Evolutionary conservation across 2,329 filamentous ascomycete genomes (phyloP).

Genomic region (Aurifilum marmelostoma): DNA sequence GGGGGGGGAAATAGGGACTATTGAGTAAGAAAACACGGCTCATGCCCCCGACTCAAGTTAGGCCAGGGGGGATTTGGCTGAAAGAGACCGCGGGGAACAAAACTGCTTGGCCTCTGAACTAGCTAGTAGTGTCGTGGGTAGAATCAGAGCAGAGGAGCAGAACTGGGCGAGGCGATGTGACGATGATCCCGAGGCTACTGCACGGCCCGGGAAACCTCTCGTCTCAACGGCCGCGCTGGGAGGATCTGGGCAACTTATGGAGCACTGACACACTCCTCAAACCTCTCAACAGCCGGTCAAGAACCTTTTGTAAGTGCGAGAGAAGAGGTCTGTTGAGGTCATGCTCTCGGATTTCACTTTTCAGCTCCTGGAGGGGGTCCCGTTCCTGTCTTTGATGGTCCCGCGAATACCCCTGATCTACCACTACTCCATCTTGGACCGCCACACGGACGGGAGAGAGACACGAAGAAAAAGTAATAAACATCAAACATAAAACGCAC

Average conservation of each 20-base stretch:
- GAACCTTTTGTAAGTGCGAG: neutral
- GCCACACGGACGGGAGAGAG: neutral
- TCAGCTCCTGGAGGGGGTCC: neutral
- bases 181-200: constrained; percentile 11
- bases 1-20: neutral
- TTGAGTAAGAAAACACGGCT: neutral
- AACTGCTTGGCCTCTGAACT: neutral
- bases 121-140: neutral
- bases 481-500: too few relatives aligned
- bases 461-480: neutral
- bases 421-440: neutral
- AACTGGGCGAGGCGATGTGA: neutral
- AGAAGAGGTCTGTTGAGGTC: too few relatives aligned
- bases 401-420: neutral
- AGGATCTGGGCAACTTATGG: neutral
- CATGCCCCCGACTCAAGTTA: constrained; percentile 5
- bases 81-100: neutral
- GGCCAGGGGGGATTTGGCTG: neutral
- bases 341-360: neutral
- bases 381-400: neutral
- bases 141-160: neutral
- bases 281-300: neutral
- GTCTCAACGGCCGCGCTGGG: neutral
- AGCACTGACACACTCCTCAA: neutral
- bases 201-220: constrained; percentile 2